These are phyloP conservation scores for Eutypa lata DNA, from an alignment of 2,329 filamentous ascomycete genomes.

Conservation along the genomic window DNA sequence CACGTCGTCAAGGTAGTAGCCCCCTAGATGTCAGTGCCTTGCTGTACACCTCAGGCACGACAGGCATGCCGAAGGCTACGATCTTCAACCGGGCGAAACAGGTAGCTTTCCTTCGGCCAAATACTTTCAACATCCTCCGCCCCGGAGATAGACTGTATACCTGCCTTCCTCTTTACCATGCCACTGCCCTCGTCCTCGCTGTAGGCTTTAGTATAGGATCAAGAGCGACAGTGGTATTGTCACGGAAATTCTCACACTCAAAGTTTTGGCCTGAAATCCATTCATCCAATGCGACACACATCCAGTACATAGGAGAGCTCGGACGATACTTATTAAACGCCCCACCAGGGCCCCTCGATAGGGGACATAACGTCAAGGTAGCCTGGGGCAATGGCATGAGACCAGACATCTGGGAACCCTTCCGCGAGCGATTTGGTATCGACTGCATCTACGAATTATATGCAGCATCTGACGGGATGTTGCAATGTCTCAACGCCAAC, in stretches of 20 bases:
- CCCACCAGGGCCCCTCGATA: slow-evolving; percentile 58
- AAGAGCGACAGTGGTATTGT: slow-evolving; percentile 55
- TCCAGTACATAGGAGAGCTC: slow-evolving; percentile 77
- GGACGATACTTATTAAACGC: slow-evolving; percentile 70
- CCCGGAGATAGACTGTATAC: slow-evolving; percentile 63
- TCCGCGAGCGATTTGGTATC: slow-evolving; percentile 61
- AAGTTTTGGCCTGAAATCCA: slow-evolving; percentile 71
- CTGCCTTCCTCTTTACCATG: slow-evolving; percentile 74
- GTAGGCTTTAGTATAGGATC: slow-evolving; percentile 33
- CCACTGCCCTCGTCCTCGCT: slow-evolving; percentile 61
- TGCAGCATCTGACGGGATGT: slow-evolving; percentile 70
- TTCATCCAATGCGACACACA: slow-evolving; percentile 61
- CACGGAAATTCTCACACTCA: slow-evolving; percentile 63
- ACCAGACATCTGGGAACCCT: slow-evolving; percentile 65
- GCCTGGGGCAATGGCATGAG: slow-evolving; percentile 67
- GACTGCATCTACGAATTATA: slow-evolving; percentile 68
- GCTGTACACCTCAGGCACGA: slow-evolving; percentile 74
- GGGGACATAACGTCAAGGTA: slow-evolving; percentile 50
- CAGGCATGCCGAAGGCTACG: slow-evolving; percentile 71
- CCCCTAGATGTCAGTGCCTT: slow-evolving; percentile 53
- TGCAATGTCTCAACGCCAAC: slow-evolving; percentile 55
- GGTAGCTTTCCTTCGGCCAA: slow-evolving; percentile 13
- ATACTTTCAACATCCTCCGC: slow-evolving; percentile 16
- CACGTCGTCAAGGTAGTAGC: slow-evolving; percentile 47
- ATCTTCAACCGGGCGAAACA: slow-evolving; percentile 48